Conservation (phyloP, 139 green algal genomes). For the Picochlorum sp. region DNA sequence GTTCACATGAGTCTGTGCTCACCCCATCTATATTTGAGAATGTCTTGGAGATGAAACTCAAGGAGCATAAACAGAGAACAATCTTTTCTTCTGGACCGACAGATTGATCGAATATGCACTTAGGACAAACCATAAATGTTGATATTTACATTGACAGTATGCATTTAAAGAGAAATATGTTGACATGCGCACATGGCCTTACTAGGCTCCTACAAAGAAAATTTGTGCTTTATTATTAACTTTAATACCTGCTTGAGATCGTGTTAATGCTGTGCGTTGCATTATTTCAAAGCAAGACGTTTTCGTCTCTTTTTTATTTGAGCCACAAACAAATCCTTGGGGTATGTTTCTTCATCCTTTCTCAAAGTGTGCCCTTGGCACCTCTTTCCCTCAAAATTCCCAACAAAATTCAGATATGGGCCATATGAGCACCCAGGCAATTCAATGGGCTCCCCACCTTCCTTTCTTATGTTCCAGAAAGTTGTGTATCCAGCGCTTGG, state of each 20-base stretch:
- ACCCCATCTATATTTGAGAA: conserved; percentile 54
- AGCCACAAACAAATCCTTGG: not conserved
- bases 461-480: conserved; percentile 18
- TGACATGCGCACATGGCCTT: not conserved
- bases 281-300: not conserved
- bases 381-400: conserved; percentile 1
- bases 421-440: conserved; percentile 7
- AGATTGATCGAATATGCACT: not conserved
- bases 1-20: conserved; percentile 53
- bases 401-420: conserved; percentile 1
- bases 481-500: conserved; percentile 9
- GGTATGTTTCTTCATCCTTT: not conserved
- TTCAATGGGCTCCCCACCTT: not conserved
- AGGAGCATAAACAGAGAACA: conserved; percentile 23
- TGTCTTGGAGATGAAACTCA: conserved; percentile 44
- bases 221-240: no score
- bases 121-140: not conserved
- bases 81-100: conserved; percentile 14
- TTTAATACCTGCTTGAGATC: no score
- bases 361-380: not conserved
- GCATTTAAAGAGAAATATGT: no score
- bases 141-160: not conserved
- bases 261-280: no score
- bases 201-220: no score
- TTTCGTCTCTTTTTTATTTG: not conserved